Evolutionary conservation across 2,329 filamentous ascomycete genomes (phyloP), one percentile per base, ranked within the genome.

Genomic region (Lasiodiplodia citricola): DNA sequence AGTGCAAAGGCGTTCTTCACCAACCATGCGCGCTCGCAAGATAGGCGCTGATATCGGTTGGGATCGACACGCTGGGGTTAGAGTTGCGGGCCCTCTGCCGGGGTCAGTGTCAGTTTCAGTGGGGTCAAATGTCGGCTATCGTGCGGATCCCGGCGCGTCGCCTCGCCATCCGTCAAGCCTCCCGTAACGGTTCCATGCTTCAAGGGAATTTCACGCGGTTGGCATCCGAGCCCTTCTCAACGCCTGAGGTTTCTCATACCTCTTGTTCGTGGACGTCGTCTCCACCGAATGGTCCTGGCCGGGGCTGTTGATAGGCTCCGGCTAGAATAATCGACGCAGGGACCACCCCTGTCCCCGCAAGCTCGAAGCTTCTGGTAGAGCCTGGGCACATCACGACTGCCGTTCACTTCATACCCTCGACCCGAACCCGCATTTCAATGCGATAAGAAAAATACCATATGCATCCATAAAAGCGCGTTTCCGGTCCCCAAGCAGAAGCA

Each of bases 361-460:
- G 47, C 41, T 67, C 65, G 65, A 67, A 67, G 38, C 65, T 67
- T 67, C 65, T 67, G 35, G 65, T 55, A 67, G 41, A 67, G n/a
- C 54, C 65, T 67, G 54, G 65, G 55, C 44, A 16, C 25, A 25
- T 67, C 54, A 23, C 28, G 54, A 57, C 28, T 14, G 7, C 35
- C 54, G 13, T 51, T 44, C 16, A n/a, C 25, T 35, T 31, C 44
- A 63, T 16, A 13, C 44, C n/a, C 13, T 16, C 16, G 18, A 8
- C 28, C 28, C 18, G 6, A 50, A 5, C 8, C 28, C 58, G 58
- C 58, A 31, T 63, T 51, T 21, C 44, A 2, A 28, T 47, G 16
- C 37, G n/a, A 47, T 11, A 16, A 60, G 16, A 13, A 28, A 25
- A 10, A n/a, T 28, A 23, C 16, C 38, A 60, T 51, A 5, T 47